Evolutionary conservation across 2,329 filamentous ascomycete genomes (phyloP).

Genomic region (Colletotrichum cordylinicola): DNA sequence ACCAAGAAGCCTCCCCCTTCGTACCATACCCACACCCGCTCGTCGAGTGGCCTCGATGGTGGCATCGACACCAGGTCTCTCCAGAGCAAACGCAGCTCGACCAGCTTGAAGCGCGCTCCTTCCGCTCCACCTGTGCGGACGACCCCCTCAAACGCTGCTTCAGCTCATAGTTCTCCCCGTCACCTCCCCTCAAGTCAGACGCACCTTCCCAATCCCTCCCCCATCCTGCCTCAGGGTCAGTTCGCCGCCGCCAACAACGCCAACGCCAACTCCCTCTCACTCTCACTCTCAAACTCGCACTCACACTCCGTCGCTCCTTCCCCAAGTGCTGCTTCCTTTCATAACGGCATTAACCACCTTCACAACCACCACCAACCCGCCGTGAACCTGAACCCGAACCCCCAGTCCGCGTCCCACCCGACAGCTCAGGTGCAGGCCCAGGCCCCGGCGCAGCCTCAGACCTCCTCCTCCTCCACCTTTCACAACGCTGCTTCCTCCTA

Average conservation of each 20-base stretch:
- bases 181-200: conserved; percentile 45
- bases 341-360: neutral
- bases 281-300: neutral
- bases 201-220: conserved; percentile 48
- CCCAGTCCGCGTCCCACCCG: conserved; percentile 19
- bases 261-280: neutral
- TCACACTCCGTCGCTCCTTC: conserved; percentile 10
- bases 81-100: conserved; percentile 68
- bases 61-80: conserved; percentile 62
- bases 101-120: conserved; percentile 65
- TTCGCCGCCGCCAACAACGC: conserved; percentile 34
- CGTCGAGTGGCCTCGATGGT: conserved; percentile 58
- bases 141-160: conserved; percentile 45
- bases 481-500: conserved; percentile 54
- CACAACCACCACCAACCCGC: neutral
- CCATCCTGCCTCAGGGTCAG: conserved; percentile 50
- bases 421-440: conserved; percentile 18
- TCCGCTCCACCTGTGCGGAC: conserved; percentile 60
- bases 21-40: conserved; percentile 46
- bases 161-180: conserved; percentile 43
- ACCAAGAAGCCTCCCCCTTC: conserved; percentile 66
- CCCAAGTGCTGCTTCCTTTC: conserved; percentile 10
- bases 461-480: conserved; percentile 23
- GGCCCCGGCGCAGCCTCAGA: conserved; percentile 25
- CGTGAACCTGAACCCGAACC: conserved; percentile 22